These are phyloP conservation scores for Aquilaria yunnanensis DNA, from an alignment of 345 rosid species.

Conservation along the genomic window DNA sequence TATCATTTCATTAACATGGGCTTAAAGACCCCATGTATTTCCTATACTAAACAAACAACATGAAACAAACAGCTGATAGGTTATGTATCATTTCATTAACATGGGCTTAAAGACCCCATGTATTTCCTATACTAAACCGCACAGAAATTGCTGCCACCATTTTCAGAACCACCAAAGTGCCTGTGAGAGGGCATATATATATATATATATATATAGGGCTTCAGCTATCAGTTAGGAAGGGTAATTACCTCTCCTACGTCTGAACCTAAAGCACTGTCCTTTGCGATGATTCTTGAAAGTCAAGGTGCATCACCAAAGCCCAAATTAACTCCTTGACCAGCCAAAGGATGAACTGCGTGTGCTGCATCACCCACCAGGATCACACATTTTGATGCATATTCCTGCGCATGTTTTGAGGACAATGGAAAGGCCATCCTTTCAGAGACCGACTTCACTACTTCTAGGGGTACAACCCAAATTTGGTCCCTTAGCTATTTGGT, in stretches of 20 bases:
- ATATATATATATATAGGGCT: no score
- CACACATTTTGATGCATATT: conserved; percentile 58
- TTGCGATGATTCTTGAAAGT: conserved; percentile 64
- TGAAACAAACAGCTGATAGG: no score
- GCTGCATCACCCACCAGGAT: conserved; percentile 93
- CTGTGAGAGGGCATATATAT: no score
- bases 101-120: no score
- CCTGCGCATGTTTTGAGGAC: conserved; percentile 69
- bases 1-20: no score
- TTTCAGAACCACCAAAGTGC: no score
- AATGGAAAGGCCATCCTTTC: conserved; percentile 83
- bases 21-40: no score
- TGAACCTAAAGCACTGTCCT: conserved; percentile 72
- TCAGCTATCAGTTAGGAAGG: background rate
- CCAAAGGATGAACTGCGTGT: conserved; percentile 91
- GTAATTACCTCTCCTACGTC: conserved; percentile 79
- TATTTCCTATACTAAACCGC: no score
- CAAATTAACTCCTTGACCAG: conserved; percentile 96
- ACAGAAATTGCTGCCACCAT: no score
- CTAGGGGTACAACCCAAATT: conserved; percentile 27
- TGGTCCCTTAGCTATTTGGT: no score
- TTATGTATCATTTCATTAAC: no score
- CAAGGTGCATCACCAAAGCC: conserved; percentile 82
- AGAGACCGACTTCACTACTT: conserved; percentile 67
- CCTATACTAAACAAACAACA: no score